phyloP scores from a whole-genome alignment of 169 alveolate species.

The Perkinsus olseni region DNA sequence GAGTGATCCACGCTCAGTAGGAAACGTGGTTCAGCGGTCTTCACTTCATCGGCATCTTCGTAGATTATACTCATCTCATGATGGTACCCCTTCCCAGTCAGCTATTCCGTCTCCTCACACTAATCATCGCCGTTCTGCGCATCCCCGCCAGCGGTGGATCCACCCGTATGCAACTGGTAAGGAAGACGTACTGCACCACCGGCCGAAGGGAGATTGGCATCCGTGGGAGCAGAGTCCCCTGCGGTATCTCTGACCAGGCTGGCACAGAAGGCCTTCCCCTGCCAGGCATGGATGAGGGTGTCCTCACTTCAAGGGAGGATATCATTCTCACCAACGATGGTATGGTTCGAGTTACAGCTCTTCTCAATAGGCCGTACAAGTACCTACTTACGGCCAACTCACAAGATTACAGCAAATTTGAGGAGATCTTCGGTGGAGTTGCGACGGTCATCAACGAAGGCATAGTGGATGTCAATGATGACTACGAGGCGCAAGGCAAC shows the following conservation, averaged over 20 bases:
- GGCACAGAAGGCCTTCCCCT: background rate
- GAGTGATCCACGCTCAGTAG: no score
- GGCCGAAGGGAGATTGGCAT: background rate
- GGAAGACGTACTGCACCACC: background rate
- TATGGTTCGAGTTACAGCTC: background rate
- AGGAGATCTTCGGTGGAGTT: background rate
- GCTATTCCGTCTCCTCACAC: no score
- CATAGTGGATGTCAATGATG: background rate
- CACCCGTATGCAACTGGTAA: background rate
- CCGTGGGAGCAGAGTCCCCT: background rate
- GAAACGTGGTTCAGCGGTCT: no score
- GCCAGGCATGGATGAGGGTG: background rate
- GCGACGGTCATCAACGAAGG: background rate
- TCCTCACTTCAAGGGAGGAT: background rate
- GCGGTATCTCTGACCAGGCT: background rate
- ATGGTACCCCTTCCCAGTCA: no score
- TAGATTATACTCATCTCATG: no score
- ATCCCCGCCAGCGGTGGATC: background rate
- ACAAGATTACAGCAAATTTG: background rate
- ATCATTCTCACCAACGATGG: background rate
- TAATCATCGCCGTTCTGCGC: no score
- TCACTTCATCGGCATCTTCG: no score
- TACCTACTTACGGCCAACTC: background rate
- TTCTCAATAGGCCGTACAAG: background rate
- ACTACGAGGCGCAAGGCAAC: background rate